Evolutionary conservation across 257 asterid genomes (phyloP).

Genomic region (Gentiana macrophylla): DNA sequence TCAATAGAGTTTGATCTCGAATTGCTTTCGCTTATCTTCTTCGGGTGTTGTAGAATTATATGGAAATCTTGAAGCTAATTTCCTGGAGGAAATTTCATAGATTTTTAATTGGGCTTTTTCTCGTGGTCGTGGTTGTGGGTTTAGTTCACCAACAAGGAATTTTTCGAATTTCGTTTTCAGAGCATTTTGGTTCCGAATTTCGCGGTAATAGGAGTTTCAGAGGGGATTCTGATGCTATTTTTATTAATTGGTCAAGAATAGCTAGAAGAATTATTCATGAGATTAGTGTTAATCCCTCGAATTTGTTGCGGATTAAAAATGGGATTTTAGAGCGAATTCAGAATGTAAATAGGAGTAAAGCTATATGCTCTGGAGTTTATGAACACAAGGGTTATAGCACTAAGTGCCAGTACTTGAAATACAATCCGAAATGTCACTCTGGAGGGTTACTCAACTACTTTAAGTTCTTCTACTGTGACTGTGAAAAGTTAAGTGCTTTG

Average conservation of each 20-base stretch:
- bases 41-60: too few relatives aligned
- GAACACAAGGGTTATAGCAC: slow-evolving; percentile 35
- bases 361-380: slow-evolving; percentile 44
- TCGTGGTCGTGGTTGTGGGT: too few relatives aligned
- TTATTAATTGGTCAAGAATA: background rate
- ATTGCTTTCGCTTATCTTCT: too few relatives aligned
- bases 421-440: slow-evolving; percentile 48
- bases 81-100: too few relatives aligned
- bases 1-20: too few relatives aligned
- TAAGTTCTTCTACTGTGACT: slow-evolving; percentile 56
- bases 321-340: slow-evolving; percentile 3
- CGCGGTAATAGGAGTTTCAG: slow-evolving; percentile 2
- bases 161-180: too few relatives aligned
- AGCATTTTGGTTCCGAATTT: too few relatives aligned
- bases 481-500: slow-evolving; percentile 24
- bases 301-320: background rate
- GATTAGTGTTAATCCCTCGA: slow-evolving; percentile 9
- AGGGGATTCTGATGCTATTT: slow-evolving; percentile 4
- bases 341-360: slow-evolving; percentile 13
- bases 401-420: slow-evolving; percentile 50
- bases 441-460: slow-evolving; percentile 58
- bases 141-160: too few relatives aligned
- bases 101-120: too few relatives aligned
- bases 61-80: too few relatives aligned
- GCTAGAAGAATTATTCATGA: slow-evolving; percentile 28